phyloP scores from a whole-genome alignment of 768 basidiomycete species.

The Tulasnella sp. region DNA sequence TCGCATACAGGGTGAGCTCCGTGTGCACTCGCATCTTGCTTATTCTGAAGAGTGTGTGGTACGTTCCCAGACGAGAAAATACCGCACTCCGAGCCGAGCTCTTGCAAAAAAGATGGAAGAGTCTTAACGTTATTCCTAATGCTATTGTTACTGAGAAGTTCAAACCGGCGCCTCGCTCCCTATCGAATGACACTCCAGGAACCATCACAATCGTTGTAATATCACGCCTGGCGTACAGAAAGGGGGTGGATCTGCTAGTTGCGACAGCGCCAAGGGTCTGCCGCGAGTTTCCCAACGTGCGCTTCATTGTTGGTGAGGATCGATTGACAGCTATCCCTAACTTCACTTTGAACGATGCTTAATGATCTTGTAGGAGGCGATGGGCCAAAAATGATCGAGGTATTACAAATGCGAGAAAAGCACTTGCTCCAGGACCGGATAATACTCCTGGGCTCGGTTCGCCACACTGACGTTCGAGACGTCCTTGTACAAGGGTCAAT shows the following conservation, averaged over 20 bases:
- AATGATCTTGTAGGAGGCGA: conserved; percentile 58
- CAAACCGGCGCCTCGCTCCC: conserved; percentile 43
- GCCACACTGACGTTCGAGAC: conserved; percentile 69
- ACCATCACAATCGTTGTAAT: conserved; percentile 80
- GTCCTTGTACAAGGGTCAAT: conserved; percentile 83
- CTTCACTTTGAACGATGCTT: too few relatives aligned
- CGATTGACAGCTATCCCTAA: too few relatives aligned
- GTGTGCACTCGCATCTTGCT: not conserved
- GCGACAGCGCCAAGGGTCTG: conserved; percentile 89
- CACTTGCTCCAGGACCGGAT: conserved; percentile 83
- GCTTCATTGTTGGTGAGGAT: conserved; percentile 72
- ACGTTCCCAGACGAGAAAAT: conserved; percentile 73
- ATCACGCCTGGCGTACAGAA: conserved; percentile 85
- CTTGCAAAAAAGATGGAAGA: conserved; percentile 36
- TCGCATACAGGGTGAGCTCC: conserved; percentile 80
- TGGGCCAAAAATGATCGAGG: conserved; percentile 88
- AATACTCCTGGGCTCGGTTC: conserved; percentile 73
- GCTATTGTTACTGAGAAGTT: conserved; percentile 83
- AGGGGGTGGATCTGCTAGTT: conserved; percentile 91
- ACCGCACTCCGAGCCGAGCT: conserved; percentile 81
- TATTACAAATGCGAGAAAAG: conserved; percentile 93
- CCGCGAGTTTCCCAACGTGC: conserved; percentile 70
- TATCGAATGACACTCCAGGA: conserved; percentile 34
- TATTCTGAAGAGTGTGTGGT: not conserved
- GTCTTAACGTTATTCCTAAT: conserved; percentile 89